Evolutionary conservation across 1,284 basidiomycete genomes (phyloP), one percentile per base, ranked within the genome.

Genomic region (Fomitopsis betulina): DNA sequence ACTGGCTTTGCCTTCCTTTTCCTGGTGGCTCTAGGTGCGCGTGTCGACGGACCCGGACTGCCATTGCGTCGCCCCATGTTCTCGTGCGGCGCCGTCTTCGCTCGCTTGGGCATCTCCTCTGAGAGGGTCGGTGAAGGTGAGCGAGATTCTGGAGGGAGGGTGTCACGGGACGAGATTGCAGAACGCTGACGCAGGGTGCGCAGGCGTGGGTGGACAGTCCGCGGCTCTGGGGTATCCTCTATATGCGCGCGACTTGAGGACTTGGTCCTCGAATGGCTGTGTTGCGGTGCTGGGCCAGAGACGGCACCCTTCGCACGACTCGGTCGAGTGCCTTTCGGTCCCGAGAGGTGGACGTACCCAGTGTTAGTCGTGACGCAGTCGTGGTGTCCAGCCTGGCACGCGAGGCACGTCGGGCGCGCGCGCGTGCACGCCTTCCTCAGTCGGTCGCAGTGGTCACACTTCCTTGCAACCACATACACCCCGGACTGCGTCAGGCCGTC

Each of bases 341-440:
- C 47, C 6, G 53, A 54, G 5, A 60, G 53, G 15, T 13, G 27
- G 15, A 60, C 53, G 37, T 50, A 52, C 6, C 52, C 9, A 13
- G 19, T 4, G 9, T 53, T 23, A 2, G 56, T 53, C 5, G 45
- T 49, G 10, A n/a, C 40, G 43, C 59, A 60, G 19, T 33, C 12
- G 21, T 39, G 38, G 17, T 37, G 35, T 5, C 23, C 25, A 1
- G 25, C 35, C 21, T 30, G n/a, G 37, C 59, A 60, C 40, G 27
- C 53, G 25, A 15, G 35, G 47, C 59, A 60, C 15, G 47, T 35
- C n/a, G 59, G 59, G 6, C 53, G 53, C 23, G 53, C 33, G 21
- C 59, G 59, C 17, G 56, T 47, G 49, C 59, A 60, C 10, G 42
- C 52, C 42, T 60, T 53, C 37, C 47, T 27, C 5, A 43, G 42